phyloP scores from a whole-genome alignment of 179 eudicot species.

The Beta lomatogona region DNA sequence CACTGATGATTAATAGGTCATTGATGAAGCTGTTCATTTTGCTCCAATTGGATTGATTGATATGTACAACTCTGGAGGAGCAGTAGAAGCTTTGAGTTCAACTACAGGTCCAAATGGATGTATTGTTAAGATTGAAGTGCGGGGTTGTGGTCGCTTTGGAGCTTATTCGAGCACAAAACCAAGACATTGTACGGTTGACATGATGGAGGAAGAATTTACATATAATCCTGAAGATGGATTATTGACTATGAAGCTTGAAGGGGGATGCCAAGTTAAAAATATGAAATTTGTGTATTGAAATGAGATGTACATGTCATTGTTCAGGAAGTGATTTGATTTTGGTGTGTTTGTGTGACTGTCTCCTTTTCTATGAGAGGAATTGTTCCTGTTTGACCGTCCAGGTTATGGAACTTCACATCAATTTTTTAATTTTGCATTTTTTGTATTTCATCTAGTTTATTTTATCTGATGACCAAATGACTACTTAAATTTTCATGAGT shows the following conservation, averaged over 20 bases:
- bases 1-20: slow-evolving; percentile 36
- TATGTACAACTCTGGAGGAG: slow-evolving; percentile 78
- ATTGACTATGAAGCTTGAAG: slow-evolving; percentile 40
- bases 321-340: background rate
- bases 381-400: background rate
- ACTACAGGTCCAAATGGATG: slow-evolving; percentile 18
- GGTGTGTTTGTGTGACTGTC: background rate
- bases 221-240: slow-evolving; percentile 43
- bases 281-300: slow-evolving; percentile 31
- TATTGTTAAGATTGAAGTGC: slow-evolving; percentile 39
- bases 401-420: background rate
- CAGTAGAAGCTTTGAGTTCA: slow-evolving; percentile 44
- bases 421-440: background rate
- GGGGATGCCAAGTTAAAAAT: slow-evolving; percentile 38
- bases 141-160: slow-evolving; percentile 72
- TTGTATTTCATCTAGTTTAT: background rate
- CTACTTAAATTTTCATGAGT: background rate
- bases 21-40: slow-evolving; percentile 39
- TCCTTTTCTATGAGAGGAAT: background rate
- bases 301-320: background rate
- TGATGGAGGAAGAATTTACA: slow-evolving; percentile 30
- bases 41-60: slow-evolving; percentile 75
- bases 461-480: background rate
- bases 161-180: slow-evolving; percentile 61
- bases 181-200: slow-evolving; percentile 43